Evolutionary conservation across 2,329 filamentous ascomycete species (phyloP).

Genomic region (Diplodia mutila): DNA sequence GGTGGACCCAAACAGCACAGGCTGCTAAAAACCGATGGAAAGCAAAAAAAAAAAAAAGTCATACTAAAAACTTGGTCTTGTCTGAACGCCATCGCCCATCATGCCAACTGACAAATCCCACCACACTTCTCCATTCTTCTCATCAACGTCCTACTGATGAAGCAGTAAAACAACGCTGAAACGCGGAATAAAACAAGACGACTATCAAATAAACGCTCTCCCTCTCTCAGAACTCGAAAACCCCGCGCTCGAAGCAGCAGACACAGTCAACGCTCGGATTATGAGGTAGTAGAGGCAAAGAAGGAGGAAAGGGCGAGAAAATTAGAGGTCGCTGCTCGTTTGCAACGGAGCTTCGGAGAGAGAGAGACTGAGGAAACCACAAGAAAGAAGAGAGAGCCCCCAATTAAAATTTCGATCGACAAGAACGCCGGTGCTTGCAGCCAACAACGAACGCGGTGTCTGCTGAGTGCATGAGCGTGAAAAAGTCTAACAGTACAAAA

Average conservation of each 20-base stretch:
- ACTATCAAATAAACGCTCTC: conserved; percentile 3
- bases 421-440: conserved; percentile 23
- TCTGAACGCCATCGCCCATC: conserved; percentile 23
- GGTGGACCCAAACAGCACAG: background rate
- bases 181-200: conserved; percentile 14
- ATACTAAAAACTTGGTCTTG: conserved; percentile 23
- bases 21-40: background rate
- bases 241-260: conserved; percentile 7
- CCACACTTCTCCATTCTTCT: background rate
- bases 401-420: conserved; percentile 25
- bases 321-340: background rate
- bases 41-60: conserved; percentile 1
- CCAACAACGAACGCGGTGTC: conserved; percentile 18
- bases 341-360: conserved; percentile 7
- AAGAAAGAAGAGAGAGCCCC: conserved; percentile 24
- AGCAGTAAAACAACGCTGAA: conserved; percentile 23
- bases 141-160: conserved; percentile 13
- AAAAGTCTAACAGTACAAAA: conserved; percentile 24
- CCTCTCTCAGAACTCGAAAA: background rate
- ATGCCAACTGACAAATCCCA: conserved; percentile 7
- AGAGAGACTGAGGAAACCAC: conserved; percentile 12
- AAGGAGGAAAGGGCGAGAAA: background rate
- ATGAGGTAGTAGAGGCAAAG: conserved; percentile 10
- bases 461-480: conserved; percentile 23
- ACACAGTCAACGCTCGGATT: conserved; percentile 15